Evolutionary conservation across 2,329 filamentous ascomycete genomes (phyloP).

Genomic region (Phyllachora maydis): DNA sequence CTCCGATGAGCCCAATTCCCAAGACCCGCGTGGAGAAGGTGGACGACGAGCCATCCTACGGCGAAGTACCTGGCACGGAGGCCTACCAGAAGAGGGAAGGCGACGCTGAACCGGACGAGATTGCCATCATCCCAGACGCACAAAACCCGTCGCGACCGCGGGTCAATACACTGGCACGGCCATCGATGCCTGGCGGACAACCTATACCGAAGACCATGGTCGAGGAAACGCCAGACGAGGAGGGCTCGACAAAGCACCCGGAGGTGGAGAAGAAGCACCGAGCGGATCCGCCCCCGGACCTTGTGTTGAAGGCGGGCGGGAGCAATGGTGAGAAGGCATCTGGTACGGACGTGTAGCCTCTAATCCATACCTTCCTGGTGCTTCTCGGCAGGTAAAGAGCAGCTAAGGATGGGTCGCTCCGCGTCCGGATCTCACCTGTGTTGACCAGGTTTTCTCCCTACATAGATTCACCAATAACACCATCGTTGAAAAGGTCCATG

Average conservation of each 20-base stretch:
- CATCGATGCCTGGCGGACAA: constrained; percentile 14
- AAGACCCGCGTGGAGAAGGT: constrained; percentile 36
- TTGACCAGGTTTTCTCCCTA: constrained; percentile 5
- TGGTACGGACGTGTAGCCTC: constrained; percentile 16
- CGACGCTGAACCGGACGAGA: constrained; percentile 39
- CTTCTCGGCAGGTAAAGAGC: too few relatives aligned
- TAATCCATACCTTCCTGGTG: constrained; percentile 5
- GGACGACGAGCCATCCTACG: constrained; percentile 34
- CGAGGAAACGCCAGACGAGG: constrained; percentile 25
- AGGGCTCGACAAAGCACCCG: constrained; percentile 19
- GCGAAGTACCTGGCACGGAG: constrained; percentile 39
- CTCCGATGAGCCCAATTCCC: constrained; percentile 30
- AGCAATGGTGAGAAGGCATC: constrained; percentile 10
- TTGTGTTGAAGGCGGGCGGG: constrained; percentile 24
- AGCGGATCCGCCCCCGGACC: constrained; percentile 31
- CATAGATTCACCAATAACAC: constrained; percentile 17
- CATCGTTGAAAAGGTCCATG: constrained; percentile 10
- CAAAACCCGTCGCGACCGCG: constrained; percentile 7
- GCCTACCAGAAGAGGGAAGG: constrained; percentile 32
- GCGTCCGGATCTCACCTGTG: constrained; percentile 3
- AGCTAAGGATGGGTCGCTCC: constrained; percentile 1
- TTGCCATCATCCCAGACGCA: constrained; percentile 22
- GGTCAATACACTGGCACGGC: constrained; percentile 5
- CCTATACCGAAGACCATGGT: constrained; percentile 30
- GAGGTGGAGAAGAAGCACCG: constrained; percentile 22